Evolutionary conservation across 495 filamentous ascomycete genomes (phyloP).

Genomic region (Polyplosphaeria fusca): DNA sequence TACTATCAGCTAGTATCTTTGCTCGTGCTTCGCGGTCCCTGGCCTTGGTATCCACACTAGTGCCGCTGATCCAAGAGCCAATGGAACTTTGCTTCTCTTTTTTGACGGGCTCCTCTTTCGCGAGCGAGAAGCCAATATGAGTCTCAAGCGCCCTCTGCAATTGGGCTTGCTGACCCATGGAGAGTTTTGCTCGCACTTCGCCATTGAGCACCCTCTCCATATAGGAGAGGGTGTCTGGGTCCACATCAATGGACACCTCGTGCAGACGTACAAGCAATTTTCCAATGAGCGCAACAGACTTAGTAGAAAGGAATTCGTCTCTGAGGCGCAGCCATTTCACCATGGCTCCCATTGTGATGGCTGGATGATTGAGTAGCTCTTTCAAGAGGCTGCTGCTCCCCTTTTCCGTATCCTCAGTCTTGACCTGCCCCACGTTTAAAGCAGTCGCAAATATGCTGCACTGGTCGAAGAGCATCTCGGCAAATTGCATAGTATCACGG

Average conservation of each 20-base stretch:
- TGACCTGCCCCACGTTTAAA: slow-evolving; percentile 49
- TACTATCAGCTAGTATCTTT: slow-evolving; percentile 13
- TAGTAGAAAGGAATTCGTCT: slow-evolving; percentile 75
- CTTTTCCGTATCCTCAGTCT: slow-evolving; percentile 39
- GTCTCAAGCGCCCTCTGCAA: slow-evolving; percentile 74
- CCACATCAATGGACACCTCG: slow-evolving; percentile 65
- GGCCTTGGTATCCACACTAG: slow-evolving; percentile 4
- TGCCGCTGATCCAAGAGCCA: slow-evolving; percentile 18
- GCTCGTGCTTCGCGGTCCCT: not conserved
- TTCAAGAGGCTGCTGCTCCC: slow-evolving; percentile 35
- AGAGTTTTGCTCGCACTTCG: slow-evolving; percentile 67
- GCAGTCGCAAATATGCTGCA: slow-evolving; percentile 74
- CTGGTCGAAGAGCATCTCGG: slow-evolving; percentile 77
- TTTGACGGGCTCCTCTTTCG: slow-evolving; percentile 38
- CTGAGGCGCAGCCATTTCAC: slow-evolving; percentile 80
- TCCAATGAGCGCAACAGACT: slow-evolving; percentile 62
- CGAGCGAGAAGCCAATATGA: slow-evolving; percentile 60
- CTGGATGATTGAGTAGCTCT: slow-evolving; percentile 59
- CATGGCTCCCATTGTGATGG: slow-evolving; percentile 61
- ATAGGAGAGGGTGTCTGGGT: slow-evolving; percentile 55
- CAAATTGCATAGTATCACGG: slow-evolving; percentile 88
- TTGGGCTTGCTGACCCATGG: slow-evolving; percentile 73
- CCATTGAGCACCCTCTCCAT: slow-evolving; percentile 60
- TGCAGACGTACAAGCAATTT: slow-evolving; percentile 73
- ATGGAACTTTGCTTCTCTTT: slow-evolving; percentile 26